phyloP scores from a whole-genome alignment of 2,329 filamentous ascomycete genomes.

The Chrysosporium keratinophilum region DNA sequence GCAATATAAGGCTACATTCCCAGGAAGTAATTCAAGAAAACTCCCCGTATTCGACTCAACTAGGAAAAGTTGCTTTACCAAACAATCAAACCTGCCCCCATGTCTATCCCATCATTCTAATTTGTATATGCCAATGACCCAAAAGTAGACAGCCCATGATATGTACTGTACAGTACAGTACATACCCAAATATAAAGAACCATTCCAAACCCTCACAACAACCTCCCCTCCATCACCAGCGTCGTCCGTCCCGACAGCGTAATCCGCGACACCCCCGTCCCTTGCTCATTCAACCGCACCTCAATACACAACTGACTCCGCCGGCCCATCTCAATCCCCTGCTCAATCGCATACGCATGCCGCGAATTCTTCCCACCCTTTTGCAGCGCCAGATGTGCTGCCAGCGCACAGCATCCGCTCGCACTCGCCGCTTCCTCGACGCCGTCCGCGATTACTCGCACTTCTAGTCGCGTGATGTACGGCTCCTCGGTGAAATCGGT shows the following conservation, averaged over 20 bases:
- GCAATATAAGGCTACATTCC: too few species aligned
- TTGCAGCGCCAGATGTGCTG: slow-evolving; percentile 37
- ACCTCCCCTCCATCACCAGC: slow-evolving; percentile 18
- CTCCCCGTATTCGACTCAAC: too few species aligned
- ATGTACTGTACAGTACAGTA: too few species aligned
- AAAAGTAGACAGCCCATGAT: too few species aligned
- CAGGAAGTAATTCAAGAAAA: too few species aligned
- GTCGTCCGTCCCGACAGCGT: slow-evolving; percentile 17
- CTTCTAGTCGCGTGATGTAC: slow-evolving; percentile 24
- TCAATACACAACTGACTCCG: slow-evolving; percentile 41
- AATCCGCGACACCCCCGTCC: slow-evolving; percentile 17
- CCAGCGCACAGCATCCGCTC: slow-evolving; percentile 40
- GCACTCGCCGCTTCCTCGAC: slow-evolving; percentile 44
- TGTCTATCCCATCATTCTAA: not conserved
- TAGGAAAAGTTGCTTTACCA: too few species aligned
- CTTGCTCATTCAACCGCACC: slow-evolving; percentile 32
- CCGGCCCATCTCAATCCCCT: slow-evolving; percentile 45
- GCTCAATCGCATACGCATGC: slow-evolving; percentile 34
- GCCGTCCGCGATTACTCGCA: slow-evolving; percentile 24
- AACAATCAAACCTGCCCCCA: not conserved
- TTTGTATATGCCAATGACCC: too few species aligned
- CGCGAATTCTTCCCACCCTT: slow-evolving; percentile 26
- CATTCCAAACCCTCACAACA: slow-evolving; percentile 8
- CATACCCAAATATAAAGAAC: too few species aligned
- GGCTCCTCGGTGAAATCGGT: slow-evolving; percentile 21